Conservation (phyloP, 495 filamentous ascomycete genomes). For the Cryomyces minteri region DNA sequence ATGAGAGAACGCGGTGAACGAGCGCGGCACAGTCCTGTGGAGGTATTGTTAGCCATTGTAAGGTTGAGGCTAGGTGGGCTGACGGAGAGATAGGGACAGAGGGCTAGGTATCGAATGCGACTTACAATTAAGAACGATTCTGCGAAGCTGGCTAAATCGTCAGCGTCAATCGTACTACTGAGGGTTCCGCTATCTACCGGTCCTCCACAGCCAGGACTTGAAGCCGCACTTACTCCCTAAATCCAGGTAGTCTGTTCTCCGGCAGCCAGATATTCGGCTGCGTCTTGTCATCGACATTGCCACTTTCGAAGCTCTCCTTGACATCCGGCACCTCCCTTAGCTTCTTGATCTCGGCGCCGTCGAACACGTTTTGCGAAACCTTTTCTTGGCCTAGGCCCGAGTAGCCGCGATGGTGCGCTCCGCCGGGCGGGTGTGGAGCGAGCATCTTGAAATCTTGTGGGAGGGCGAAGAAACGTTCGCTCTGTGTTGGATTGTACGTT, state of each 20-base stretch:
- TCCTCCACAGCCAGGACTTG: no score
- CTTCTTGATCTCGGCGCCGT: conserved; percentile 25
- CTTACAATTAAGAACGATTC: no score
- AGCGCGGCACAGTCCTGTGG: conserved; percentile 4
- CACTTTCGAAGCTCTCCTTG: conserved; percentile 51
- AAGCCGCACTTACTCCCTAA: conserved; percentile 16
- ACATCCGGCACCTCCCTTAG: conserved; percentile 24
- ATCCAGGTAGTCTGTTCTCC: conserved; percentile 36
- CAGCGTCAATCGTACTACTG: no score
- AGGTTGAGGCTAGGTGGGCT: no score
- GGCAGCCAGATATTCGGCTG: conserved; percentile 52
- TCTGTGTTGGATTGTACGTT: background rate
- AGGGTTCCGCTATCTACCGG: no score
- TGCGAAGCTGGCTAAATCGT: no score
- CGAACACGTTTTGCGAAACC: conserved; percentile 38
- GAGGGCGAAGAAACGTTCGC: conserved; percentile 25
- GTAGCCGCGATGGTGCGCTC: conserved; percentile 41
- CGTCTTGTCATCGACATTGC: conserved; percentile 31
- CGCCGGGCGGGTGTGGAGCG: conserved; percentile 42
- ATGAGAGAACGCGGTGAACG: conserved; percentile 5
- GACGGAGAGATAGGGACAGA: background rate
- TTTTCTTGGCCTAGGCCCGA: conserved; percentile 48
- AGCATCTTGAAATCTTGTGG: conserved; percentile 27
- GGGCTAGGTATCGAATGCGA: background rate
- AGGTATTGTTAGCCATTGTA: no score